Conservation (phyloP, 2,329 filamentous ascomycete genomes). For the Diaporthe humulicola region DNA sequence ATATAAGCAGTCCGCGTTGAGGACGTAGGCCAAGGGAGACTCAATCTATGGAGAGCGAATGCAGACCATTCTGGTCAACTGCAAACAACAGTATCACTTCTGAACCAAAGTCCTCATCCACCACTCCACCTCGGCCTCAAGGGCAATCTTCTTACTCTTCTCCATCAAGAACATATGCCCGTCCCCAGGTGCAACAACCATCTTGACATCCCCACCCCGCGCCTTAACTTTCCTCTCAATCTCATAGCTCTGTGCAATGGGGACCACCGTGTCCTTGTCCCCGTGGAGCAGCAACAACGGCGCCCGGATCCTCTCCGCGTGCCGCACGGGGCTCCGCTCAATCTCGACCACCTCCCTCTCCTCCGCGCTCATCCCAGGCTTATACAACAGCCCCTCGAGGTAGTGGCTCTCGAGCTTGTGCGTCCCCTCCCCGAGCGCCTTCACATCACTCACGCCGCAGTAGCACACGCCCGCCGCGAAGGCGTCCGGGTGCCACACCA, state of each 20-base stretch:
- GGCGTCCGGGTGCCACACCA: conserved; percentile 59
- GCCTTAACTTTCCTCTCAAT: conserved; percentile 61
- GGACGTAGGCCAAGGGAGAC: background rate
- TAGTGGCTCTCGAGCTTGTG: conserved; percentile 71
- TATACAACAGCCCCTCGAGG: conserved; percentile 58
- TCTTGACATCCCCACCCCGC: conserved; percentile 58
- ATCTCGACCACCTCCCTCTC: conserved; percentile 57
- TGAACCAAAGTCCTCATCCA: conserved; percentile 57
- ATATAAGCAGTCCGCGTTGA: background rate
- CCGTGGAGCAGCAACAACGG: conserved; percentile 71
- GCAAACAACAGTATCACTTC: background rate
- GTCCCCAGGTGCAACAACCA: conserved; percentile 63
- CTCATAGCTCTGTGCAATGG: conserved; percentile 66
- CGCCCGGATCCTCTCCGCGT: conserved; percentile 60
- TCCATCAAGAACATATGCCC: conserved; percentile 63
- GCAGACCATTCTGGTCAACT: background rate
- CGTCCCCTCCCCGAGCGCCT: conserved; percentile 58
- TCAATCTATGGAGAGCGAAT: background rate
- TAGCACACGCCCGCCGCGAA: conserved; percentile 64
- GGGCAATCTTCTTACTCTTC: conserved; percentile 53
- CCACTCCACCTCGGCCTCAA: conserved; percentile 62
- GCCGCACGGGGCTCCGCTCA: conserved; percentile 63
- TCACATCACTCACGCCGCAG: conserved; percentile 66
- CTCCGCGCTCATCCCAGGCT: conserved; percentile 50
- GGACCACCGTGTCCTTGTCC: conserved; percentile 68